These are phyloP conservation scores for Thalassiosira hispida DNA, from an alignment of 352 stramenopile species.

Conservation along the genomic window DNA sequence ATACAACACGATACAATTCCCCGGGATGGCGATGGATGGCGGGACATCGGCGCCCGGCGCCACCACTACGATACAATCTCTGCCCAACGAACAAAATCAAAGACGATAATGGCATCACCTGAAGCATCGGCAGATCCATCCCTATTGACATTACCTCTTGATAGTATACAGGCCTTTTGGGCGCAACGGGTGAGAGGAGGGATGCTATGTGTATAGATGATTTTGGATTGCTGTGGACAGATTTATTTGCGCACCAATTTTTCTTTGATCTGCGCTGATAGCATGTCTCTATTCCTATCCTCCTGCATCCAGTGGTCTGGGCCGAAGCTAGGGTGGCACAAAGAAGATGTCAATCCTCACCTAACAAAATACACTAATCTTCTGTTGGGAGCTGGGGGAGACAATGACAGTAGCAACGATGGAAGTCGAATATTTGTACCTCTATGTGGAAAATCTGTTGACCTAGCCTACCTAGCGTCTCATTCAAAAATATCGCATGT, in stretches of 20 bases:
- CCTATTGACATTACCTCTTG: not conserved
- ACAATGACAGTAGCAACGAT: conserved; percentile 12
- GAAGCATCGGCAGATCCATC: not conserved
- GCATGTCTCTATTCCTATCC: not conserved
- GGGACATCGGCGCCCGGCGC: too few species aligned
- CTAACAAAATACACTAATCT: conserved; percentile 40
- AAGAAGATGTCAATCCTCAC: conserved; percentile 55
- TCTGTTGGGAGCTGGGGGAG: conserved; percentile 15
- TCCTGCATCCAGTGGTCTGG: conserved; percentile 15
- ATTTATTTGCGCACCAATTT: not conserved
- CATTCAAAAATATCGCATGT: conserved; percentile 56
- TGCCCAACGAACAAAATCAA: not conserved
- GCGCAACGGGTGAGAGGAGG: conserved; percentile 20
- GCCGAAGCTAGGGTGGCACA: conserved; percentile 65
- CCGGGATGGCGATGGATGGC: not conserved
- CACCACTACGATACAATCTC: too few species aligned
- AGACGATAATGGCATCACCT: not conserved
- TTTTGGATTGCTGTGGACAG: too few species aligned
- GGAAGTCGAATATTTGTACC: conserved; percentile 68
- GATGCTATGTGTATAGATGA: not conserved
- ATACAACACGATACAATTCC: not conserved
- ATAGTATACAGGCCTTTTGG: conserved; percentile 43
- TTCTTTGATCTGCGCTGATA: not conserved
- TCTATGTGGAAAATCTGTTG: conserved; percentile 81
- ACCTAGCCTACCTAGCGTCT: conserved; percentile 71